Evolutionary conservation across 345 rosid genomes (phyloP).

Genomic region (Zanthoxylum bungeanum): DNA sequence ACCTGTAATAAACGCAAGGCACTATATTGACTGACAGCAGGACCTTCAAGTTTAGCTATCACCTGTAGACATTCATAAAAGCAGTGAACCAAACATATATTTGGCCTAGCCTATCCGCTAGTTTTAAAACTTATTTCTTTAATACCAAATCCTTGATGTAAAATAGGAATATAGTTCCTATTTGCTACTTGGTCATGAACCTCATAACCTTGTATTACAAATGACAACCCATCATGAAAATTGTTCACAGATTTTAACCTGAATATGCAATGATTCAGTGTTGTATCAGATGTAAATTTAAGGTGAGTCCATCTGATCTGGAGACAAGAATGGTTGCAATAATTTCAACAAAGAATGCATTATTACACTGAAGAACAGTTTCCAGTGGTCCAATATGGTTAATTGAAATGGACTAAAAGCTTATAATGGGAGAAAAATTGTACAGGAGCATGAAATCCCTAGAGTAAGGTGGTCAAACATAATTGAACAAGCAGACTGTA

Average conservation of each 20-base stretch:
- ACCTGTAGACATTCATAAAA: conserved; percentile 48
- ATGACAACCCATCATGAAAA: not conserved
- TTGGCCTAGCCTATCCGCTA: not conserved
- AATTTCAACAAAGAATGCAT: not conserved
- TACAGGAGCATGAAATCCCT: not conserved
- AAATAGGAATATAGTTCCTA: not conserved
- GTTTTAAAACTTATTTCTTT: not conserved
- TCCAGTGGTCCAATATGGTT: not conserved
- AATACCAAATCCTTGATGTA: not conserved
- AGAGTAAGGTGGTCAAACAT: not conserved
- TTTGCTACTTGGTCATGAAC: not conserved
- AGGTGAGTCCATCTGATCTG: not conserved
- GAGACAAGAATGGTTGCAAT: not conserved
- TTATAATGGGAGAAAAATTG: not conserved
- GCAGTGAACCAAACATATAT: conserved; percentile 1
- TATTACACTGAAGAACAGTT: not conserved
- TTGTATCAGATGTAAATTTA: not conserved
- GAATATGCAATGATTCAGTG: not conserved
- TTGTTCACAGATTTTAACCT: not conserved
- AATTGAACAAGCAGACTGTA: not conserved
- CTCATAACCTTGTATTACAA: not conserved
- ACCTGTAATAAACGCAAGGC: conserved; percentile 95
- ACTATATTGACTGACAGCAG: conserved; percentile 95
- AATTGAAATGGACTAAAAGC: not conserved
- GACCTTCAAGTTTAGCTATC: conserved; percentile 97